Conservation (phyloP, 2,329 filamentous ascomycete species). For the Pseudogymnoascus sp. region DNA sequence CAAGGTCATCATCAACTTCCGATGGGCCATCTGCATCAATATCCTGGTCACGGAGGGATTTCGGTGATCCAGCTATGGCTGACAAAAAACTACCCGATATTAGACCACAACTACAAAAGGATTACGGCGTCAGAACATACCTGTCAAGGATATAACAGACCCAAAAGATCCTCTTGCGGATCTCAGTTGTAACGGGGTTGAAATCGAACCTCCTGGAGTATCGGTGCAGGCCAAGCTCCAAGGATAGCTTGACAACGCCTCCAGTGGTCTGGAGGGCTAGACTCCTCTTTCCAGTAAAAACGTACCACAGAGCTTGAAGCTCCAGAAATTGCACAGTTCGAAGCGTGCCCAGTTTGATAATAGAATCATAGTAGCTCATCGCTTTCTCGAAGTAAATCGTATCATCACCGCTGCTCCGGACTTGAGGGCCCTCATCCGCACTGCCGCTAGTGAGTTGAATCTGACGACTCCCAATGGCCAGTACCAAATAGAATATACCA, state of each 20-base stretch:
- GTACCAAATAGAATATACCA: constrained; percentile 14
- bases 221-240: constrained; percentile 16
- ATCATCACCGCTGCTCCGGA: constrained; percentile 14
- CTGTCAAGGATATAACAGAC: constrained; percentile 17
- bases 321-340: constrained; percentile 15
- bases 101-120: not conserved
- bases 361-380: constrained; percentile 12
- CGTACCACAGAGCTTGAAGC: constrained; percentile 15
- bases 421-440: constrained; percentile 9
- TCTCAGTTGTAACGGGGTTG: constrained; percentile 13
- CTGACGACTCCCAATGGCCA: constrained; percentile 16
- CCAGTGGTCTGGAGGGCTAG: constrained; percentile 16
- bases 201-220: constrained; percentile 16
- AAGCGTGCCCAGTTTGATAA: constrained; percentile 12
- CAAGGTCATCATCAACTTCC: constrained; percentile 17
- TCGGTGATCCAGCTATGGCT: constrained; percentile 14
- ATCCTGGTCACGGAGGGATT: constrained; percentile 16
- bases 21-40: constrained; percentile 10
- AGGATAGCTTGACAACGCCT: constrained; percentile 13
- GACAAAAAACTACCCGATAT: constrained; percentile 1
- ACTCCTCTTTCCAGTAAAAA: constrained; percentile 17
- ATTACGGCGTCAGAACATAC: not conserved
- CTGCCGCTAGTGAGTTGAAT: constrained; percentile 11
- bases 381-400: constrained; percentile 14
- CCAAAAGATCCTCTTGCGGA: constrained; percentile 16